phyloP scores from a whole-genome alignment of 73 alveolate species.

The Paramecium sonneborni region DNA sequence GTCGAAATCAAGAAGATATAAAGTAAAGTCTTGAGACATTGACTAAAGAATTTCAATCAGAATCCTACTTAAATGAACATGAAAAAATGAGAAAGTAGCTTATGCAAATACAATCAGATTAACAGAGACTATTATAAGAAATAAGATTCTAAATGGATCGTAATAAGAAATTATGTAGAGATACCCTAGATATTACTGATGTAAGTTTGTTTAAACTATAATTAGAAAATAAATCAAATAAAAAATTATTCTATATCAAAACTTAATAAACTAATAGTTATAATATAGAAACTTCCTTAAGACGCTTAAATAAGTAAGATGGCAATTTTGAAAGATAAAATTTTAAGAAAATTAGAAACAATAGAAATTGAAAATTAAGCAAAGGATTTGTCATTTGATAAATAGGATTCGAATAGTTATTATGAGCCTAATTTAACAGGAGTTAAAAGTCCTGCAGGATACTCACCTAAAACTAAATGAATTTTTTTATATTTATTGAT shows the following conservation, averaged over 20 bases:
- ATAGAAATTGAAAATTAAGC: background rate
- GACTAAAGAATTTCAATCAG: background rate
- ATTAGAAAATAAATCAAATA: background rate
- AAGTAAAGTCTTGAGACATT: background rate
- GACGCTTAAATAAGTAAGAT: conserved; percentile 13
- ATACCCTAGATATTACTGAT: background rate
- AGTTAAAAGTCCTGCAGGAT: conserved; percentile 32
- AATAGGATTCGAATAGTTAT: background rate
- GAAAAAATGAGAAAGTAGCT: background rate
- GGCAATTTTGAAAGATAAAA: background rate
- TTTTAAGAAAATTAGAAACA: background rate
- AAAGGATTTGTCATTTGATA: background rate
- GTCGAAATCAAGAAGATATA: conserved; percentile 41
- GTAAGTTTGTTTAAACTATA: background rate
- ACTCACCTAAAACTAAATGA: background rate
- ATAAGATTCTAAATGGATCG: background rate
- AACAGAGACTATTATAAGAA: background rate
- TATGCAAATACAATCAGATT: background rate
- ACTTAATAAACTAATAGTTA: background rate
- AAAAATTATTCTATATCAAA: background rate
- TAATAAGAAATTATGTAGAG: background rate
- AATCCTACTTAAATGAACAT: conserved; percentile 19
- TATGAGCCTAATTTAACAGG: conserved; percentile 10
- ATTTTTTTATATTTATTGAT: background rate
- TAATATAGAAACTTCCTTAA: background rate